Conservation (phyloP, 352 stramenopile genomes). For the Globisporangium alternatum region DNA sequence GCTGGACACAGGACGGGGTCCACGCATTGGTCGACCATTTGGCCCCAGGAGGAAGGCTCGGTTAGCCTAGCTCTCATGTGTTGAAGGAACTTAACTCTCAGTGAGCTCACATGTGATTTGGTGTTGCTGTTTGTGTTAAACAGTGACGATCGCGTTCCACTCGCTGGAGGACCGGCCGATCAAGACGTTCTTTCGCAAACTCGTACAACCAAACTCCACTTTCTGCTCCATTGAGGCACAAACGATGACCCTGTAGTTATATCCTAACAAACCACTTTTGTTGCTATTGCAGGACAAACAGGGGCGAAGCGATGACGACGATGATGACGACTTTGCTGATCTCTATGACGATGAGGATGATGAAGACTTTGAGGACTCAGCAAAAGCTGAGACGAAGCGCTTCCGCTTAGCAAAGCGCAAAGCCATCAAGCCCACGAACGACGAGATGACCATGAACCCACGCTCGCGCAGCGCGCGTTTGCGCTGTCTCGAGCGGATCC, state of each 20-base stretch:
- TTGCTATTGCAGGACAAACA: conserved; percentile 33
- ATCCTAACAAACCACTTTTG: neutral
- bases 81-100: neutral
- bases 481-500: conserved; percentile 64
- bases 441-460: conserved; percentile 63
- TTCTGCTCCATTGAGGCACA: neutral
- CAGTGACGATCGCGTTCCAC: conserved; percentile 82
- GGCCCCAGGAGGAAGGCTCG: conserved; percentile 51
- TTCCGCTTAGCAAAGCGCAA: conserved; percentile 68
- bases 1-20: conserved; percentile 30
- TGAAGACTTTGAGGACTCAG: conserved; percentile 9
- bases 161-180: conserved; percentile 82
- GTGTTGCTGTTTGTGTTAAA: neutral
- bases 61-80: neutral
- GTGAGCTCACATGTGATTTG: conserved; percentile 21
- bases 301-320: conserved; percentile 19
- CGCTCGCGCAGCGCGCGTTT: conserved; percentile 68
- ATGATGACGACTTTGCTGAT: conserved; percentile 24
- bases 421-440: conserved; percentile 57
- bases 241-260: neutral
- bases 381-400: conserved; percentile 25
- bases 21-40: conserved; percentile 51
- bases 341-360: conserved; percentile 19
- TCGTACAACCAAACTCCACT: conserved; percentile 28
- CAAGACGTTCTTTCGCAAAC: conserved; percentile 66